Evolutionary conservation across 306 rosid species (phyloP).

Genomic region (Ammopiptanthus mongolicus): DNA sequence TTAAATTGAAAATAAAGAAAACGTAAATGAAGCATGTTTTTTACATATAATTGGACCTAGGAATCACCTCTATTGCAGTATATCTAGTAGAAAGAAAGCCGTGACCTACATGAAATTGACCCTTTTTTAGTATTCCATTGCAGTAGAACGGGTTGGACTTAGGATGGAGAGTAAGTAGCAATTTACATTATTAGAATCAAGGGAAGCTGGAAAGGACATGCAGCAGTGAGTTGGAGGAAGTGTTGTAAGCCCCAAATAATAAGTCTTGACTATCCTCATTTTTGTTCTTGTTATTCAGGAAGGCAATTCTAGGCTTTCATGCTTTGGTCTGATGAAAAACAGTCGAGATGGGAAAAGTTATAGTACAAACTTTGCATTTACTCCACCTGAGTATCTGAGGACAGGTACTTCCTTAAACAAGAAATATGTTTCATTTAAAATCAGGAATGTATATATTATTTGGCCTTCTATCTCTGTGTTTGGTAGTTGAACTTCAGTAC

Average conservation of each 20-base stretch:
- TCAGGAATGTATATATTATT: not conserved
- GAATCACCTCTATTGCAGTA: not conserved
- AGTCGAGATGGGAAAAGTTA: constrained; percentile 96
- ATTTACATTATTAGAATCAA: not conserved
- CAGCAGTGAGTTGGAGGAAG: not conserved
- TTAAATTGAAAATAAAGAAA: not conserved
- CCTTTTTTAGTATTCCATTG: not conserved
- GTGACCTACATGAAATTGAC: not conserved
- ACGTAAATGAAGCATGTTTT: not conserved
- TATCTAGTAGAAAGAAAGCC: not conserved
- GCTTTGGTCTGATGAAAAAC: constrained; percentile 97
- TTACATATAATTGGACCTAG: not conserved
- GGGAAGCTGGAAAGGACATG: not conserved
- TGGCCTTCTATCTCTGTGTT: not conserved
- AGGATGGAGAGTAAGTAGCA: not conserved
- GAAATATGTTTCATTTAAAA: not conserved
- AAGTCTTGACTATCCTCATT: not conserved
- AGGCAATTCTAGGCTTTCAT: constrained; percentile 88
- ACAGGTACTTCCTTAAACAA: constrained; percentile 51
- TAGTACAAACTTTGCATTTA: constrained; percentile 92
- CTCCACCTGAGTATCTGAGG: constrained; percentile 90
- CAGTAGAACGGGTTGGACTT: not conserved
- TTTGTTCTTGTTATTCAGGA: constrained; percentile 46
- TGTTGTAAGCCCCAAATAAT: not conserved
- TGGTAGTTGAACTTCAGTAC: constrained; percentile 1